These are phyloP conservation scores for Lupinus albus DNA, from an alignment of 306 rosid species.

Conservation along the genomic window DNA sequence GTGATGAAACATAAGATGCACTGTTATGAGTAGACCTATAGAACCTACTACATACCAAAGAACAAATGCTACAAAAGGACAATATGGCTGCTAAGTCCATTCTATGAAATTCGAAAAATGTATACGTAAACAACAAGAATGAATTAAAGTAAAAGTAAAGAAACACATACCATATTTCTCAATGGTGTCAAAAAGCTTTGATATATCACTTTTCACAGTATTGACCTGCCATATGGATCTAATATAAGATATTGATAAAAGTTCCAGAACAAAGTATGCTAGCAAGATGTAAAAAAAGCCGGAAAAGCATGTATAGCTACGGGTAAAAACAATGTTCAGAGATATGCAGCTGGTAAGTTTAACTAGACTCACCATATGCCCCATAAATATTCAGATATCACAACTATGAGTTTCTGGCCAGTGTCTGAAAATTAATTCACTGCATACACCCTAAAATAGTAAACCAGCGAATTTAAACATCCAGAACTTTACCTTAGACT, in stretches of 20 bases:
- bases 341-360: slow-evolving; percentile 12
- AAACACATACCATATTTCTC: slow-evolving; percentile 88
- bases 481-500: slow-evolving; percentile 58
- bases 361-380: slow-evolving; percentile 16
- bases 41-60: slow-evolving; percentile 2
- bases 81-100: slow-evolving; percentile 27
- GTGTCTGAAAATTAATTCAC: slow-evolving; percentile 8
- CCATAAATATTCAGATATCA: no score
- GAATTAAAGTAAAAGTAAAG: slow-evolving; percentile 38
- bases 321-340: slow-evolving; percentile 22
- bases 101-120: background rate
- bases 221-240: slow-evolving; percentile 62
- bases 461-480: background rate
- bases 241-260: slow-evolving; percentile 40
- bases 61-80: slow-evolving; percentile 25
- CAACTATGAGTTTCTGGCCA: slow-evolving; percentile 23
- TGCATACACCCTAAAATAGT: background rate
- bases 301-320: background rate
- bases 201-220: slow-evolving; percentile 71
- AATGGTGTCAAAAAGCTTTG: slow-evolving; percentile 91
- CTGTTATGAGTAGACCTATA: background rate
- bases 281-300: slow-evolving; percentile 26
- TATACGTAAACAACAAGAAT: no score
- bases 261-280: background rate
- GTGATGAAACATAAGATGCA: background rate